Evolutionary conservation across 139 green algal species (phyloP).

Genomic region (Tetratostichococcus sp.): DNA sequence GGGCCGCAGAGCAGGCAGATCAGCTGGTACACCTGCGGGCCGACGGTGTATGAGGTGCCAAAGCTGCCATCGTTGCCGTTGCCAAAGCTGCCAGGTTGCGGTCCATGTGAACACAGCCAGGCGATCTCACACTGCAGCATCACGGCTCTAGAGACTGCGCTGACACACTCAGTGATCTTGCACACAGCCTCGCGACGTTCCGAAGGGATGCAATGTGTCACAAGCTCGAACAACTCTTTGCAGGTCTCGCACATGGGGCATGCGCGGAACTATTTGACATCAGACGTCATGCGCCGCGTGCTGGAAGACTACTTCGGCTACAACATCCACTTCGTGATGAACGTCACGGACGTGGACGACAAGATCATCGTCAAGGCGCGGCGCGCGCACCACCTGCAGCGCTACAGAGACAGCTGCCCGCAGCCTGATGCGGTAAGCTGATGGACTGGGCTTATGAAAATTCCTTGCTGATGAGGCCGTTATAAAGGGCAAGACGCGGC

Average conservation of each 20-base stretch:
- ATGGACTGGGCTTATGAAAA: too few species aligned
- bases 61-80: conserved; percentile 94
- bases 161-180: too few species aligned
- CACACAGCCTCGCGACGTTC: too few species aligned
- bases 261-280: conserved; percentile 93
- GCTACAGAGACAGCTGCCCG: conserved; percentile 46
- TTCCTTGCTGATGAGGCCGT: too few species aligned
- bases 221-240: too few species aligned
- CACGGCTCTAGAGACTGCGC: too few species aligned
- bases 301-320: conserved; percentile 98
- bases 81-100: too few species aligned
- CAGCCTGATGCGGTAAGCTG: conserved; percentile 63
- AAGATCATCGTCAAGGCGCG: conserved; percentile 97
- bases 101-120: too few species aligned
- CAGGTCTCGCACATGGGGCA: conserved; percentile 79
- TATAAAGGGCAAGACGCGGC: conserved; percentile 90
- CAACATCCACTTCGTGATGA: conserved; percentile 89
- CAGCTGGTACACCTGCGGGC: conserved; percentile 93
- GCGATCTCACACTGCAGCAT: too few species aligned
- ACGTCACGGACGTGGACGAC: conserved; percentile 99
- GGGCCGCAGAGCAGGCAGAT: conserved; percentile 34
- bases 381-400: conserved; percentile 77
- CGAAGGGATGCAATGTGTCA: too few species aligned
- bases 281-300: conserved; percentile 94
- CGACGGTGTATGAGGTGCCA: conserved; percentile 83